Evolutionary conservation across 2,329 filamentous ascomycete species (phyloP).

Genomic region (Xylariaceae sp.): DNA sequence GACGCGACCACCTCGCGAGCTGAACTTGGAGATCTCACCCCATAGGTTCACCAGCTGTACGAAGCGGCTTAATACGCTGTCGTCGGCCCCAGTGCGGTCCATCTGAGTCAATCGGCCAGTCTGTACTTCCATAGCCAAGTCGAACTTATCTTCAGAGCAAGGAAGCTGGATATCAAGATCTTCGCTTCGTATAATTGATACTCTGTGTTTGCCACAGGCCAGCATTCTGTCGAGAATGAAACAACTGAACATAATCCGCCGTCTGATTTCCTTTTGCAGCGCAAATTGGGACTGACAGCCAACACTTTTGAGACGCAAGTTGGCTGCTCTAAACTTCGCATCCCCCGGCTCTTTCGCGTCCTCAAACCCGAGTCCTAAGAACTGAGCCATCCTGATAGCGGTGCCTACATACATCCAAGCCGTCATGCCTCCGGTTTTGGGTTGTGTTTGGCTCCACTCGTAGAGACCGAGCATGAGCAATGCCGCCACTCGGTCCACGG

Average conservation of each 20-base stretch:
- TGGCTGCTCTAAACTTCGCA: conserved; percentile 24
- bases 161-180: conserved; percentile 71
- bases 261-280: conserved; percentile 67
- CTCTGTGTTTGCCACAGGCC: conserved; percentile 67
- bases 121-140: conserved; percentile 64
- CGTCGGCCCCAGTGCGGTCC: conserved; percentile 43
- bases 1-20: conserved; percentile 58
- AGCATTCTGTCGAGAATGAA: conserved; percentile 75
- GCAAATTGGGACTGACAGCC: conserved; percentile 45
- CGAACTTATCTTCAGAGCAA: conserved; percentile 70
- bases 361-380: conserved; percentile 65
- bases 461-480: conserved; percentile 75
- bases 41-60: conserved; percentile 65
- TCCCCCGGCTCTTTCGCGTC: conserved; percentile 46
- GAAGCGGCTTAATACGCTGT: conserved; percentile 60
- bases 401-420: conserved; percentile 72
- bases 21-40: conserved; percentile 65
- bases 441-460: conserved; percentile 70
- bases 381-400: conserved; percentile 69
- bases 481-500: conserved; percentile 70
- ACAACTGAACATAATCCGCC: conserved; percentile 78
- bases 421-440: conserved; percentile 57
- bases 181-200: conserved; percentile 63
- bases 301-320: conserved; percentile 32
- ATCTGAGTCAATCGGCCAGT: conserved; percentile 54